A percentile compares a stretch with the other conserved stretches of the same genome.
Evolutionary conservation across 2,329 filamentous ascomycete species (phyloP).

Genomic region (Lojkania enalia): DNA sequence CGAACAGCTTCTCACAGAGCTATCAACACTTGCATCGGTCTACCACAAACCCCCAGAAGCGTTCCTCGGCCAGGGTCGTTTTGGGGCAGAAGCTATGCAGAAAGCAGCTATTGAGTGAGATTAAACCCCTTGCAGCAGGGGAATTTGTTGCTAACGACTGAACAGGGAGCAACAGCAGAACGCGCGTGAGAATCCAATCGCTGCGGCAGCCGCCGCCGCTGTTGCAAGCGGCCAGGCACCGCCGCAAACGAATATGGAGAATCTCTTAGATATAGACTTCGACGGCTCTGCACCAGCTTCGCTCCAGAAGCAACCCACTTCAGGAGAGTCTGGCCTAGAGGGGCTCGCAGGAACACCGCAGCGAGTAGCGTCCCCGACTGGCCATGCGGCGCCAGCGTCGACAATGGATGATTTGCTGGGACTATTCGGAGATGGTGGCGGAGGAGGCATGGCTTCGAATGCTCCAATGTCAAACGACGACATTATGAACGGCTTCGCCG

Average conservation of each 20-base stretch:
- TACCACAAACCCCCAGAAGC: conserved; percentile 98
- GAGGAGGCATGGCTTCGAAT: conserved; percentile 34
- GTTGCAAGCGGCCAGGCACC: conserved; percentile 58
- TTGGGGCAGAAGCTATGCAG: conserved; percentile 91
- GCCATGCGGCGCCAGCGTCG: conserved; percentile 51
- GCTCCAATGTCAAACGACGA: conserved; percentile 52
- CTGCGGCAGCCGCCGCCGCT: conserved; percentile 75
- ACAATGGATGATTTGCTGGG: conserved; percentile 84
- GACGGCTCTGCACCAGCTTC: conserved; percentile 93
- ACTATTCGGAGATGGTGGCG: conserved; percentile 57
- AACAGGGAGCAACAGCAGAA: conserved; percentile 82
- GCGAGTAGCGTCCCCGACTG: conserved; percentile 65
- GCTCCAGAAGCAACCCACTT: conserved; percentile 65
- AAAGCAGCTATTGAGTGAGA: conserved; percentile 83
- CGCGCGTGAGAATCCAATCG: conserved; percentile 89
- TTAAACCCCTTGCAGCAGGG: background rate
- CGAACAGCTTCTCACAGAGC: conserved; percentile 85
- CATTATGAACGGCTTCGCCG: conserved; percentile 81
- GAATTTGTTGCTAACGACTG: conserved; percentile 17
- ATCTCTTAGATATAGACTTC: conserved; percentile 93
- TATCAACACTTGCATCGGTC: conserved; percentile 93
- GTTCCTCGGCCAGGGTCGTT: conserved; percentile 95
- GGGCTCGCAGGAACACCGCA: conserved; percentile 67
- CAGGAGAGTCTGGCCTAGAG: conserved; percentile 55
- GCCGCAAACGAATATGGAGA: conserved; percentile 81